A percentile compares a stretch with the other conserved stretches of the same genome.
phyloP scores from a whole-genome alignment of 768 basidiomycete genomes.

The Amanita pseudoporphyria region DNA sequence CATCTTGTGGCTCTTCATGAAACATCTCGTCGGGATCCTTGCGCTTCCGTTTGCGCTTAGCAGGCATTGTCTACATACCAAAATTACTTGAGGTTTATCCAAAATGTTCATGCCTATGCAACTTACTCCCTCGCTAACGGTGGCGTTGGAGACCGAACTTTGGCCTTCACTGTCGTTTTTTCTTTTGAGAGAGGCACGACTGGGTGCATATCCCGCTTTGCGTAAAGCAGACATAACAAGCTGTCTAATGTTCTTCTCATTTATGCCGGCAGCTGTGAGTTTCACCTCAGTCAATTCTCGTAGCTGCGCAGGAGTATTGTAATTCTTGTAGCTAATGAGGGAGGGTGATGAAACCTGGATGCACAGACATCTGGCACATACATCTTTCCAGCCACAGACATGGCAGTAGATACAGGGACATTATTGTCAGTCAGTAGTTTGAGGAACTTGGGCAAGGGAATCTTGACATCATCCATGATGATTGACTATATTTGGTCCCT shows the following conservation, averaged over 20 bases:
- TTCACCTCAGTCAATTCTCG: constrained; percentile 48
- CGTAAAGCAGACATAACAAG: constrained; percentile 47
- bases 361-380: constrained; percentile 19
- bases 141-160: neutral
- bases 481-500: constrained; percentile 5
- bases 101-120: neutral
- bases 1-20: constrained; percentile 40
- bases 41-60: constrained; percentile 48
- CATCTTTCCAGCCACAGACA: constrained; percentile 65
- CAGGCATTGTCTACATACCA: constrained; percentile 29
- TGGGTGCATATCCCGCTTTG: constrained; percentile 55
- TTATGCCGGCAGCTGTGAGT: constrained; percentile 47
- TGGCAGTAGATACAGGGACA: constrained; percentile 55
- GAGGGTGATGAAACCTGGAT: neutral
- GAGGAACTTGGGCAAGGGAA: constrained; percentile 57
- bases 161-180: constrained; percentile 15
- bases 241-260: constrained; percentile 56
- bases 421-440: constrained; percentile 52
- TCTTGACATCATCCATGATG: constrained; percentile 26
- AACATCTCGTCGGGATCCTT: constrained; percentile 48
- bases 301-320: constrained; percentile 52
- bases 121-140: neutral
- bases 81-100: neutral
- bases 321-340: constrained; percentile 53
- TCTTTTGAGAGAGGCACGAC: constrained; percentile 29